phyloP scores from a whole-genome alignment of 2,329 filamentous ascomycete species.

The Atkinsonella texensis region DNA sequence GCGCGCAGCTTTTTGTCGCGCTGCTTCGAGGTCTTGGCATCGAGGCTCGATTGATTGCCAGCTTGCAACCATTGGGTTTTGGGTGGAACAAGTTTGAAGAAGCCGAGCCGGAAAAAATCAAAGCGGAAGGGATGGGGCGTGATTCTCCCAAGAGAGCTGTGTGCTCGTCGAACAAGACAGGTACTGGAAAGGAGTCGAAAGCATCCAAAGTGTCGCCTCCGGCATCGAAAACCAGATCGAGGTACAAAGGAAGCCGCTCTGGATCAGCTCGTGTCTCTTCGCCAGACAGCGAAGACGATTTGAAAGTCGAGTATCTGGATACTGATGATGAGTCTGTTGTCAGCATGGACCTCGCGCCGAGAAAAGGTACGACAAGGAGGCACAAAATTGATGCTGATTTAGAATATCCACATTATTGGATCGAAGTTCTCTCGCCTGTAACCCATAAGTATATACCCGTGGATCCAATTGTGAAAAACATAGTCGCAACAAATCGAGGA shows the following conservation, averaged over 20 bases:
- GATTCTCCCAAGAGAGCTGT: not conserved
- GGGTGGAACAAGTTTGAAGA: conserved; percentile 85
- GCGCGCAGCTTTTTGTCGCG: conserved; percentile 81
- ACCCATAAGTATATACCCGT: conserved; percentile 70
- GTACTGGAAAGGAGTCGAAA: conserved; percentile 4
- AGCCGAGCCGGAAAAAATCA: conserved; percentile 40
- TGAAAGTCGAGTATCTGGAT: conserved; percentile 27
- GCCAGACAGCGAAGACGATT: conserved; percentile 31
- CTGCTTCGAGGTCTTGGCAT: conserved; percentile 69
- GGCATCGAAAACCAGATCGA: not conserved
- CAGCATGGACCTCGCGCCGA: conserved; percentile 35
- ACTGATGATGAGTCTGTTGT: conserved; percentile 49
- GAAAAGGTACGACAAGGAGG: conserved; percentile 22
- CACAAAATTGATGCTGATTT: conserved; percentile 63
- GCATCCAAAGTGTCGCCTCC: conserved; percentile 1
- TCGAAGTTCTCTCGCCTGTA: conserved; percentile 72
- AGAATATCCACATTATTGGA: conserved; percentile 84
- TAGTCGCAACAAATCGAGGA: conserved; percentile 61
- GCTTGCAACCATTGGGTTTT: conserved; percentile 76
- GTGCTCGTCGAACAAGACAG: conserved; percentile 5
- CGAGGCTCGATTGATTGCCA: conserved; percentile 73
- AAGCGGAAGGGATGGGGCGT: not conserved
- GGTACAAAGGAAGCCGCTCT: not conserved
- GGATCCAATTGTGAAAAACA: conserved; percentile 57
- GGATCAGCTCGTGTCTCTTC: not conserved